These are phyloP conservation scores for Fusarium armeniacum DNA, from an alignment of 2,329 filamentous ascomycete species.

Conservation along the genomic window DNA sequence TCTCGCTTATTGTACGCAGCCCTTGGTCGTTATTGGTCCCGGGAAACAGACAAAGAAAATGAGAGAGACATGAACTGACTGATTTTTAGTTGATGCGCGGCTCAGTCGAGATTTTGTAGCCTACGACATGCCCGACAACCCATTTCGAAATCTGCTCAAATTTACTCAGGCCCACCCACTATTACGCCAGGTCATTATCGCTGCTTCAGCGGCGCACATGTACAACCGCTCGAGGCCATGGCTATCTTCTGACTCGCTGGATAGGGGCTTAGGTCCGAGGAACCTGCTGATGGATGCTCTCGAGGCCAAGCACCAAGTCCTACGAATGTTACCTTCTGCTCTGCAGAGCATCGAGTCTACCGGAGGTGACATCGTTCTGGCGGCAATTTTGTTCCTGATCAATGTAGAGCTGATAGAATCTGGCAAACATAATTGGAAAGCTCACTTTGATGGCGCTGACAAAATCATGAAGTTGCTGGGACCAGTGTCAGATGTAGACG, in stretches of 20 bases:
- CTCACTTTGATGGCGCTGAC: conserved; percentile 62
- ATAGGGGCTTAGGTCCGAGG: conserved; percentile 46
- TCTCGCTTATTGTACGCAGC: conserved; percentile 58
- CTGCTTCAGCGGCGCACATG: conserved; percentile 64
- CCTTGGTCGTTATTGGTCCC: conserved; percentile 21
- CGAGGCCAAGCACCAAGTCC: conserved; percentile 61
- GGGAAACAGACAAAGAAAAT: background rate
- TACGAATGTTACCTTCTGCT: conserved; percentile 58
- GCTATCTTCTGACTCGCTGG: conserved; percentile 48
- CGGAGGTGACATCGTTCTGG: conserved; percentile 59
- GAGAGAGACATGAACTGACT: conserved; percentile 42
- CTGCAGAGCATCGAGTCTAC: conserved; percentile 56
- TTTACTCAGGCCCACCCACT: conserved; percentile 59
- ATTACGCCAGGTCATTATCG: conserved; percentile 63
- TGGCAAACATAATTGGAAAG: conserved; percentile 62
- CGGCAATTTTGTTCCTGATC: conserved; percentile 64
- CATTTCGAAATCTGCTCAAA: conserved; percentile 62
- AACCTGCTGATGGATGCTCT: conserved; percentile 60
- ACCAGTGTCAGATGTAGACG: conserved; percentile 52
- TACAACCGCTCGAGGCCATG: conserved; percentile 58
- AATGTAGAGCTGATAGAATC: conserved; percentile 66
- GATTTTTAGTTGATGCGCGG: conserved; percentile 59
- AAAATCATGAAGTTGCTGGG: conserved; percentile 60
- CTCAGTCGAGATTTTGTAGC: conserved; percentile 68
- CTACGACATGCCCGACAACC: conserved; percentile 62